Base-by-base conservation (phyloP, 495 filamentous ascomycete genomes). In the Penicillium egyptiacum region DNA sequence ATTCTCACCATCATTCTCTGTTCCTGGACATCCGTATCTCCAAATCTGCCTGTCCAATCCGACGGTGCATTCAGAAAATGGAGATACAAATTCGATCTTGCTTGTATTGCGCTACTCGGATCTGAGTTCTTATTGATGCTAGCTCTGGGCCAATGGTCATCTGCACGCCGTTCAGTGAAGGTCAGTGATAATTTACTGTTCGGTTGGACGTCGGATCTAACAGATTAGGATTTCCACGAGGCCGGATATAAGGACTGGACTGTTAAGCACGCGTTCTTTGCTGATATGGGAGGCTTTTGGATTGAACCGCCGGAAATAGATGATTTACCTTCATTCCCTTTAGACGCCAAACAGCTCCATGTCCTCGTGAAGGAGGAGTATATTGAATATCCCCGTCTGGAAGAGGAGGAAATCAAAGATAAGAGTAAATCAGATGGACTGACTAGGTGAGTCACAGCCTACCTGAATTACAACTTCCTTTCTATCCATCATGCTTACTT, bases 401-500 rank as follows among this genome's bases (percentile, higher is more conserved):
- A 67, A 2, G 43, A 61, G 22, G 60, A 58, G 4, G 56, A 70
- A 2, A 75, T 80, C 17, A 45, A 56, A 30, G 73, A 77, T 47
- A 74, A 73, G 57, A 76, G 65, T 45, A 79, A 80, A 65, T 65
- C 73, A 9, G 68, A 70, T 56, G 53, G 62, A 1, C 40, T 79
- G 8, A 63, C 69, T 17, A 53, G 55, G 58, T 67, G 25, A 20
- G 47, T 47, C 6, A 28, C 6, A 28, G 2, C 7, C 6, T 41
- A 43, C 3, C 23, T 30, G 11, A 1, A 3, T 33, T 23, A 11
- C 10, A 31, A 9, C 10, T 39, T 50, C 20, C 6, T 23, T 47
- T 19, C 44, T 28, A 17, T 26, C n/a, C 8, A 9, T 28, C 8
- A n/a, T 47, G 5, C 25, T 47, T 17, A 47, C 44, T 4, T 6